Percentiles rank a stretch among this genome's conserved stretches.
Evolutionary conservation across 2,329 filamentous ascomycete genomes (phyloP).

Genomic region (Fusarium subtropicale): DNA sequence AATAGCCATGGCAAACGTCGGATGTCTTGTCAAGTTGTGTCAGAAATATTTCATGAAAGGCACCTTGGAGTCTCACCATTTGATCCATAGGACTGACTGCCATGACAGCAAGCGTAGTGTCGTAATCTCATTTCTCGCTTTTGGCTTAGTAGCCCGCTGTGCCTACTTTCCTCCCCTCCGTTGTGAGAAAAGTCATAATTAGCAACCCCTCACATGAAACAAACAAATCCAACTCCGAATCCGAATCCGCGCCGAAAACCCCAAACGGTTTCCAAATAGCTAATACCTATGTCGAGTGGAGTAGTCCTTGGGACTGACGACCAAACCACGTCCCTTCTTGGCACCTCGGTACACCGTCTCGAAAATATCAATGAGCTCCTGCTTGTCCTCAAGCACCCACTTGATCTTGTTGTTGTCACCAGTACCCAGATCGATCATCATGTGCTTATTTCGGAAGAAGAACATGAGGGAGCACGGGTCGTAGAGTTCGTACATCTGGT

Average conservation of each 20-base stretch:
- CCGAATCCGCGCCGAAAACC: conserved; percentile 13
- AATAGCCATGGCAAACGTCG: conserved; percentile 22
- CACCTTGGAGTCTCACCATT: conserved; percentile 43
- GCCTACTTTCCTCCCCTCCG: conserved; percentile 15
- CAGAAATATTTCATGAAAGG: conserved; percentile 29
- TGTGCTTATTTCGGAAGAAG: conserved; percentile 98
- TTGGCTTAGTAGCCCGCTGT: conserved; percentile 11
- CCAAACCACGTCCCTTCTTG: conserved; percentile 96
- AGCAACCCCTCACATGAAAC: conserved; percentile 13
- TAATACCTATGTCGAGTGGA: conserved; percentile 46
- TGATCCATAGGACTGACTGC: conserved; percentile 10
- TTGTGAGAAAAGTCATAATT: conserved; percentile 25
- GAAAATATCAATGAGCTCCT: conserved; percentile 97
- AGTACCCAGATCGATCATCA: conserved; percentile 98
- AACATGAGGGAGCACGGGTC: conserved; percentile 95
- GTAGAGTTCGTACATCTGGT: conserved; percentile 94
- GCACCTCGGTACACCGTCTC: conserved; percentile 99
- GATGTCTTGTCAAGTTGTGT: conserved; percentile 36
- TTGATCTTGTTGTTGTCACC: conserved; percentile 99
- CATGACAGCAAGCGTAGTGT: conserved; percentile 6
- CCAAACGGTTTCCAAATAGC: background rate
- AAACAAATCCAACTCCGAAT: conserved; percentile 14
- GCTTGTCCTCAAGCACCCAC: conserved; percentile 94
- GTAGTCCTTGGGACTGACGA: conserved; percentile 88
- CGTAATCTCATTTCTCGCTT: conserved; percentile 36